These are phyloP conservation scores for Arctium minus DNA, from an alignment of 129 eudicot species.

Conservation along the genomic window DNA sequence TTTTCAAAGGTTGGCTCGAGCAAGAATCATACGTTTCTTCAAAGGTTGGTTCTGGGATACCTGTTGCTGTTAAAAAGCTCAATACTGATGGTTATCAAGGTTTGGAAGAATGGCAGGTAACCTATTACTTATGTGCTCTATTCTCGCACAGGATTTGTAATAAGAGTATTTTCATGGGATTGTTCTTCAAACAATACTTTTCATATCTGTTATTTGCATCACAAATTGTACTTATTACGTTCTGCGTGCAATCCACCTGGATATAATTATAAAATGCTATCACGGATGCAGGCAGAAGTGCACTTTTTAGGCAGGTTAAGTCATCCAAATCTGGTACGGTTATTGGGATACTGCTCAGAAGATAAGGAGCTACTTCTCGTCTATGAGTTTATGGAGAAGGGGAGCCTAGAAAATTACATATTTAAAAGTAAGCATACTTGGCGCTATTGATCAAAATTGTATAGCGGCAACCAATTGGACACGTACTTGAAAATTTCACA, in stretches of 20 bases:
- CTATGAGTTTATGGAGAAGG: conserved; percentile 35
- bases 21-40: conserved; percentile 19
- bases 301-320: conserved; percentile 23
- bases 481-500: neutral
- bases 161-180: neutral
- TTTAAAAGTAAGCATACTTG: conserved; percentile 23
- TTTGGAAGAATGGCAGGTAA: conserved; percentile 38
- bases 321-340: conserved; percentile 37
- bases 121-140: neutral
- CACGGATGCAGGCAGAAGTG: conserved; percentile 39
- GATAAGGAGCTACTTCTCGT: conserved; percentile 32
- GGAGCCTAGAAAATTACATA: conserved; percentile 32
- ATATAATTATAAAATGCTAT: conserved; percentile 1
- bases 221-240: neutral
- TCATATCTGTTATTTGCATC: neutral
- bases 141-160: neutral
- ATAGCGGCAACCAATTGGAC: neutral
- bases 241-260: neutral
- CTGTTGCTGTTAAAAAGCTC: conserved; percentile 31
- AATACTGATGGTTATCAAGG: conserved; percentile 15
- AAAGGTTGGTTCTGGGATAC: conserved; percentile 20
- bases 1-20: conserved; percentile 35
- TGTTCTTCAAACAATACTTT: neutral
- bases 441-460: neutral
- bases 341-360: conserved; percentile 47